A percentile compares a stretch with the other conserved stretches of the same genome.
These are phyloP conservation scores for Aspergillus ochraceus DNA, from an alignment of 2,329 filamentous ascomycete species.

Conservation along the genomic window DNA sequence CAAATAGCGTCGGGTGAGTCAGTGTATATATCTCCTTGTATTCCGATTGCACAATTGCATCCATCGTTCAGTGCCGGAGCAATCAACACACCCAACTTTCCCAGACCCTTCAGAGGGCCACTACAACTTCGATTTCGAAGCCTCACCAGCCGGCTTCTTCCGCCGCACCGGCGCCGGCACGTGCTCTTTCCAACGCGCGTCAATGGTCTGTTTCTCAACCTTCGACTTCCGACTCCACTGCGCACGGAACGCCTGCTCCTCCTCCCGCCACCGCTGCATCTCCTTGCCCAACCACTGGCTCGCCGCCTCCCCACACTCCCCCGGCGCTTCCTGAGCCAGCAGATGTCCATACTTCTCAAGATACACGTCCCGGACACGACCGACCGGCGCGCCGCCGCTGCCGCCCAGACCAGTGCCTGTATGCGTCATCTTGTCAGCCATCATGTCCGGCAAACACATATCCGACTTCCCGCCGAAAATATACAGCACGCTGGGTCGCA, in stretches of 20 bases:
- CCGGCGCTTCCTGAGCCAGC: conserved; percentile 77
- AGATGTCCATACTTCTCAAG: conserved; percentile 72
- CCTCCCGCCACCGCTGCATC: conserved; percentile 56
- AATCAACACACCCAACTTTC: no score
- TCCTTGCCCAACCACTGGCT: conserved; percentile 60
- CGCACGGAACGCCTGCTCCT: conserved; percentile 57
- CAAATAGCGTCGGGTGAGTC: not conserved
- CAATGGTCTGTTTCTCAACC: conserved; percentile 57
- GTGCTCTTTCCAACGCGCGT: conserved; percentile 53
- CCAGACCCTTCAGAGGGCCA: not conserved
- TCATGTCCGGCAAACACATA: conserved; percentile 39
- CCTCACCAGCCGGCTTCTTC: conserved; percentile 25
- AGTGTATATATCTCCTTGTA: not conserved
- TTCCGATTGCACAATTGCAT: not conserved
- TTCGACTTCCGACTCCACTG: conserved; percentile 54
- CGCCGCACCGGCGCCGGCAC: conserved; percentile 32
- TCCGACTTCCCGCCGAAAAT: conserved; percentile 46
- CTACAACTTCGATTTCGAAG: conserved; percentile 28
- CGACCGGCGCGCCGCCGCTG: conserved; percentile 59
- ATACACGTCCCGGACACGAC: conserved; percentile 65
- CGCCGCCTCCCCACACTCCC: conserved; percentile 62
- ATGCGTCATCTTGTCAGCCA: conserved; percentile 43
- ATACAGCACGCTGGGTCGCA: conserved; percentile 49
- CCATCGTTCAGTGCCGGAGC: not conserved
- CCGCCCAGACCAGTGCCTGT: conserved; percentile 42